phyloP scores from a whole-genome alignment of 1,284 basidiomycete species.

The Anthracocystis setariae region DNA sequence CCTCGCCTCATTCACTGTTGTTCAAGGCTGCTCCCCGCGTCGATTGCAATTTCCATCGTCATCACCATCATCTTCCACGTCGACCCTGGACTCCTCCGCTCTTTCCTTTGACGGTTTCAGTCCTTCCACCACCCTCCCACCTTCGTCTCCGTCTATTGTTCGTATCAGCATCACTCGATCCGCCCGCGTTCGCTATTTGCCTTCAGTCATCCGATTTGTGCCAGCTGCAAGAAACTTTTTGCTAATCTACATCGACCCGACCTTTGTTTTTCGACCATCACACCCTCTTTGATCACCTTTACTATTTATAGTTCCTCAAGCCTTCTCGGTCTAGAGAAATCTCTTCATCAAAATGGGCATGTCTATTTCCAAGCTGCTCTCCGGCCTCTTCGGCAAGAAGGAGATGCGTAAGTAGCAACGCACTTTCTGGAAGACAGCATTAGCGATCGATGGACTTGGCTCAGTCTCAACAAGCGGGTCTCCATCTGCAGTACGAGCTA shows the following conservation, averaged over 20 bases:
- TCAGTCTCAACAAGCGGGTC: not conserved
- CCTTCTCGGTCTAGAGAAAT: slow-evolving; percentile 46
- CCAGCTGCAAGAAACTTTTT: slow-evolving; percentile 9
- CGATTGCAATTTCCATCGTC: slow-evolving; percentile 20
- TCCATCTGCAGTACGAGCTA: not conserved
- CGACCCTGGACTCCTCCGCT: slow-evolving; percentile 8
- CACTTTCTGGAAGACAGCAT: not conserved
- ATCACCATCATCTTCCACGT: slow-evolving; percentile 17
- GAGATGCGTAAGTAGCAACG: slow-evolving; percentile 63
- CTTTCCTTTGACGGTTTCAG: slow-evolving; percentile 4
- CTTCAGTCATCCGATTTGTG: no score
- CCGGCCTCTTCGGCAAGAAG: slow-evolving; percentile 68
- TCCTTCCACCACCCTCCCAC: slow-evolving; percentile 1
- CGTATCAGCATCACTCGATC: slow-evolving; percentile 13
- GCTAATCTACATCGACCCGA: slow-evolving; percentile 16
- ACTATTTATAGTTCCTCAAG: slow-evolving; percentile 3
- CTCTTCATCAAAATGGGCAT: slow-evolving; percentile 58
- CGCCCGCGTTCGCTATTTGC: not conserved
- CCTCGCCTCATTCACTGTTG: slow-evolving; percentile 4
- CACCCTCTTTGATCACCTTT: not conserved
- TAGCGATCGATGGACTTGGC: slow-evolving; percentile 3
- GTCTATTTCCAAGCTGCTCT: slow-evolving; percentile 67
- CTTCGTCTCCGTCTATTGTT: slow-evolving; percentile 11
- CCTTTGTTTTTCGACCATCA: not conserved
- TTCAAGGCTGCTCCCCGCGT: slow-evolving; percentile 28